A percentile compares a stretch with the other conserved stretches of the same genome.
Evolutionary conservation across 108 stramenopile species (phyloP).

Genomic region (Nitzschia sp.): DNA sequence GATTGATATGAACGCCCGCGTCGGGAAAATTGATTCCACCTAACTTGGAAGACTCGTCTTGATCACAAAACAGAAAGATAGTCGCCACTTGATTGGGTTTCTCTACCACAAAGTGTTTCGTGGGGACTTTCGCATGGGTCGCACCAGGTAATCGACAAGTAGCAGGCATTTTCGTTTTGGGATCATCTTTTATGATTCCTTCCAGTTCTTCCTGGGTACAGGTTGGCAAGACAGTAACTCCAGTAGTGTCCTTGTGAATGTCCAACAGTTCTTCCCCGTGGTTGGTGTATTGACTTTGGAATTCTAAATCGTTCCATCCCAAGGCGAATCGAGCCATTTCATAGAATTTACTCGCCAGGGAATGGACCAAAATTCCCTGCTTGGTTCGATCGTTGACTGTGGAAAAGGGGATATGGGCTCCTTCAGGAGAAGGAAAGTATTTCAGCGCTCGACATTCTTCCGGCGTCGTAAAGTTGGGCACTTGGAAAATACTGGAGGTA

Average conservation of each 20-base stretch:
- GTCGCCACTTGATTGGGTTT: slow-evolving; percentile 17
- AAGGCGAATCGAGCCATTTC: not conserved
- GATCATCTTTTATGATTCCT: not conserved
- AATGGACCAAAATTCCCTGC: not conserved
- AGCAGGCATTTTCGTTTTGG: not conserved
- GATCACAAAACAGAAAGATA: slow-evolving; percentile 27
- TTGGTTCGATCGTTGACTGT: slow-evolving; percentile 12
- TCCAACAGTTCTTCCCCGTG: slow-evolving; percentile 20
- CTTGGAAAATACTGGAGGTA: slow-evolving; percentile 42
- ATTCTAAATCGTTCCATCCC: slow-evolving; percentile 17
- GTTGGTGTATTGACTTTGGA: not conserved
- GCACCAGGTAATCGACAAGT: slow-evolving; percentile 25
- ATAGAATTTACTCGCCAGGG: slow-evolving; percentile 11
- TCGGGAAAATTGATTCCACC: slow-evolving; percentile 36
- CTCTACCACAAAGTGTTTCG: slow-evolving; percentile 10
- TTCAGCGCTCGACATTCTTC: slow-evolving; percentile 68
- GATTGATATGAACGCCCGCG: slow-evolving; percentile 28
- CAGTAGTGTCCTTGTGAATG: slow-evolving; percentile 8
- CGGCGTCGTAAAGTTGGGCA: slow-evolving; percentile 58
- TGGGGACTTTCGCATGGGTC: not conserved
- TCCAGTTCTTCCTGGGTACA: slow-evolving; percentile 10
- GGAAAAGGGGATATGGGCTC: not conserved
- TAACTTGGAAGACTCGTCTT: slow-evolving; percentile 4
- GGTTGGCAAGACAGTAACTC: slow-evolving; percentile 6
- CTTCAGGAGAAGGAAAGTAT: slow-evolving; percentile 5